These are phyloP conservation scores for Diaporthe ilicicola DNA, from an alignment of 2,329 filamentous ascomycete genomes.

Conservation along the genomic window DNA sequence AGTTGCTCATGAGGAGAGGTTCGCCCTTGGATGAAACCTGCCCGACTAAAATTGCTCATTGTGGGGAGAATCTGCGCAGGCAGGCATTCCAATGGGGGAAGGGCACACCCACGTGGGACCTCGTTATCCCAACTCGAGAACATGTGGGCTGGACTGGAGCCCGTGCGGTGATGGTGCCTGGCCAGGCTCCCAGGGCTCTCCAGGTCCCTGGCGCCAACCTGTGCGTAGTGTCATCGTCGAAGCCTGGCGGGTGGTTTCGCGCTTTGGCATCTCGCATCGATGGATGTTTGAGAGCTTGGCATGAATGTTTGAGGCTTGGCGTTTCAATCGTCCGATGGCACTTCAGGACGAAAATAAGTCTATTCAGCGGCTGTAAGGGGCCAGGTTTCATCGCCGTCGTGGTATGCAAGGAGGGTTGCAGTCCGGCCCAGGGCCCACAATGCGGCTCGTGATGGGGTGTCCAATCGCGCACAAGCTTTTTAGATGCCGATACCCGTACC, in stretches of 20 bases:
- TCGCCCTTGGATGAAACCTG: background rate
- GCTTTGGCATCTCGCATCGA: background rate
- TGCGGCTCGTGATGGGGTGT: background rate
- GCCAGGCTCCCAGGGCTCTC: background rate
- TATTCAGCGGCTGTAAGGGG: background rate
- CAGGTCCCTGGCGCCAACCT: background rate
- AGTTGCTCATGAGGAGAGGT: background rate
- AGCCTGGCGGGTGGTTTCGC: background rate
- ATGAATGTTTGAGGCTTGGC: slow-evolving; percentile 16
- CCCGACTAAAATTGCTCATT: background rate
- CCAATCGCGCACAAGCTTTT: background rate
- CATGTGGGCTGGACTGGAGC: no score
- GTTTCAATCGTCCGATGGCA: background rate
- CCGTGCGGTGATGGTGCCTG: background rate
- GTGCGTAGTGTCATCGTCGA: background rate
- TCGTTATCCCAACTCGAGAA: background rate
- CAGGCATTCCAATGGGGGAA: no score
- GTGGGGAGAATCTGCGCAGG: background rate
- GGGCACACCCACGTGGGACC: background rate
- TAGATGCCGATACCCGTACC: background rate
- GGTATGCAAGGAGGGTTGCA: background rate
- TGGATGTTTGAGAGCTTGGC: slow-evolving; percentile 3
- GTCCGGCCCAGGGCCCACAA: background rate
- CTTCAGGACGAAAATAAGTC: background rate
- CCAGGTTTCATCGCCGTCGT: background rate